Percentiles rank a stretch among this genome's conserved stretches.
phyloP scores from a whole-genome alignment of 2,329 filamentous ascomycete genomes.

The Alternaria conjuncta region DNA sequence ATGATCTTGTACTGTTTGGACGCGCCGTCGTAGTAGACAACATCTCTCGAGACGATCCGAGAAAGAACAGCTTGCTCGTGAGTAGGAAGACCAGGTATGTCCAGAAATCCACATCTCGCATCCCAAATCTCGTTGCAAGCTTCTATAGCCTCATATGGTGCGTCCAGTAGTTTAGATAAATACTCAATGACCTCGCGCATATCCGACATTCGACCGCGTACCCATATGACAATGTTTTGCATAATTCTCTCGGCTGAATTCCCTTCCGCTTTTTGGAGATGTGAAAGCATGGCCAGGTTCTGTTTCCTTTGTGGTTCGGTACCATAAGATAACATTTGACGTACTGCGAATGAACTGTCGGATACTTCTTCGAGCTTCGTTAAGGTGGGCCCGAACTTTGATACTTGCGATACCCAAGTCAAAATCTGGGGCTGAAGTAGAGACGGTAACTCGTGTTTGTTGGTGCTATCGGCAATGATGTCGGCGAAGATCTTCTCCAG shows the following conservation, averaged over 20 bases:
- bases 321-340: constrained; percentile 21
- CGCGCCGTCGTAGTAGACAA: not conserved
- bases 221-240: constrained; percentile 22
- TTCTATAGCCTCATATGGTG: constrained; percentile 20
- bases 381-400: constrained; percentile 14
- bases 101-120: constrained; percentile 18
- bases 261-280: constrained; percentile 14
- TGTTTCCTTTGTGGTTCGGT: constrained; percentile 14
- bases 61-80: not conserved
- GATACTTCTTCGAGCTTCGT: constrained; percentile 26
- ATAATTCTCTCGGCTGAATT: constrained; percentile 24
- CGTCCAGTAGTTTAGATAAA: constrained; percentile 13
- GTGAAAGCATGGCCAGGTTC: constrained; percentile 23
- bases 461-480: constrained; percentile 7
- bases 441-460: constrained; percentile 11
- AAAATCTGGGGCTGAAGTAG: constrained; percentile 7
- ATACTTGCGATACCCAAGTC: constrained; percentile 1
- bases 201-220: constrained; percentile 17
- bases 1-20: not conserved
- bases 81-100: constrained; percentile 16
- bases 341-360: constrained; percentile 12
- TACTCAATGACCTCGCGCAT: constrained; percentile 21
- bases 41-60: not conserved
- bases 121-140: constrained; percentile 34
- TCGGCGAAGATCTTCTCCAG: constrained; percentile 27